These are phyloP conservation scores for Aquilaria yunnanensis DNA, from an alignment of 345 rosid species.

Conservation along the genomic window DNA sequence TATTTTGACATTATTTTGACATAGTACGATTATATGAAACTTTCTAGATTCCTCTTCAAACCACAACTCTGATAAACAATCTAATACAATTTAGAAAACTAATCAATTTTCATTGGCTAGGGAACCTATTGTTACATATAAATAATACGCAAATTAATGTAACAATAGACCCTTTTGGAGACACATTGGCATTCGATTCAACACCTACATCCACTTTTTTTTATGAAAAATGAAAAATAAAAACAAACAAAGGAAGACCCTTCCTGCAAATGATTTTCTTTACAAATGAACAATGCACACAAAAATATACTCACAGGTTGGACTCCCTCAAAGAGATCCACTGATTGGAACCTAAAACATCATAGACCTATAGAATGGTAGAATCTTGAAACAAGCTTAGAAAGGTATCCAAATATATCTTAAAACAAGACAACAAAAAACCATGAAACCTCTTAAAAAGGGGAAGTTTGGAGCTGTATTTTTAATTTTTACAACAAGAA, in stretches of 20 bases:
- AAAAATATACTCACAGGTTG: not conserved
- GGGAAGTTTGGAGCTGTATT: not conserved
- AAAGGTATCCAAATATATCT: not conserved
- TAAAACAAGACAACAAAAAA: not conserved
- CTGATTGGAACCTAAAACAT: not conserved
- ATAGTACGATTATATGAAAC: not conserved
- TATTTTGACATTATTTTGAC: too few species aligned
- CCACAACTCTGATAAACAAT: not conserved
- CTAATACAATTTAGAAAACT: not conserved
- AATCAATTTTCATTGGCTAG: not conserved
- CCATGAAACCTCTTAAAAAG: not conserved
- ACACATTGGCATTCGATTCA: not conserved
- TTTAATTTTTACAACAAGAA: not conserved
- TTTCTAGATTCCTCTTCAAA: not conserved
- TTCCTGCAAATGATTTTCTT: not conserved
- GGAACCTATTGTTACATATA: too few species aligned
- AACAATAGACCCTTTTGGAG: not conserved
- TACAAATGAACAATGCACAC: not conserved
- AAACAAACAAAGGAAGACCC: not conserved
- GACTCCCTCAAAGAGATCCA: slow-evolving; percentile 26
- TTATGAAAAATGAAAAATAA: not conserved
- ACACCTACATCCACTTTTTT: not conserved
- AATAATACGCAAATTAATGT: not conserved
- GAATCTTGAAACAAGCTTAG: slow-evolving; percentile 1
- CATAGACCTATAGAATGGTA: too few species aligned